Conservation (phyloP, 495 filamentous ascomycete genomes). For the Xylaria flabelliformis region DNA sequence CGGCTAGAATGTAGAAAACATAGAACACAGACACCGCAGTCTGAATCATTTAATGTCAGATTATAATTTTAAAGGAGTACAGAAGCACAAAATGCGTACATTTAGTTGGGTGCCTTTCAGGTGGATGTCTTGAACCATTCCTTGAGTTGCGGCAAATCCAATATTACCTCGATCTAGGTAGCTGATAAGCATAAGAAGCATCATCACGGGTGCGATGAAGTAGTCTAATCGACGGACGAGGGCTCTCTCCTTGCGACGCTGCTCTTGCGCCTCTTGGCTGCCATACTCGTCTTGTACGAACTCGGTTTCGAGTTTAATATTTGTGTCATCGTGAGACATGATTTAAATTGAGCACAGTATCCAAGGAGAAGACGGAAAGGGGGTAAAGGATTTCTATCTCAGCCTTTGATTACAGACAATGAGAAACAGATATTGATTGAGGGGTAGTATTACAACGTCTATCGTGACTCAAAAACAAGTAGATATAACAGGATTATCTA, state of each 20-base stretch:
- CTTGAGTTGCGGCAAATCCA: constrained; percentile 48
- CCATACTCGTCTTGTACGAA: background rate
- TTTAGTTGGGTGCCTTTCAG: constrained; percentile 50
- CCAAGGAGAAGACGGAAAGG: background rate
- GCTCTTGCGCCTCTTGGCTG: background rate
- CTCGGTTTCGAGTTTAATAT: constrained; percentile 1
- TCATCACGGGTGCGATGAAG: constrained; percentile 50
- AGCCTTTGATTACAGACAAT: background rate
- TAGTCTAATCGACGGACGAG: constrained; percentile 50
- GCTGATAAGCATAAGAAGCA: constrained; percentile 47
- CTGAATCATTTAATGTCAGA: background rate
- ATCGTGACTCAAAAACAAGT: background rate
- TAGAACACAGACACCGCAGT: constrained; percentile 43
- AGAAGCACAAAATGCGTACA: constrained; percentile 12
- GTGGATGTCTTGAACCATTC: constrained; percentile 48
- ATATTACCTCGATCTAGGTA: constrained; percentile 54
- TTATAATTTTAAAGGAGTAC: background rate
- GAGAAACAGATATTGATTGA: background rate
- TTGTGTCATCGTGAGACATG: background rate
- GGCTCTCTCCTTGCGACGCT: constrained; percentile 27
- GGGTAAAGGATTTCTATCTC: background rate
- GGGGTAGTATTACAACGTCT: background rate
- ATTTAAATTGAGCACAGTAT: background rate
- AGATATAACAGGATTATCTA: background rate
- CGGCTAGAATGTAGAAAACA: constrained; percentile 40